A percentile compares a stretch with the other conserved stretches of the same genome.
Evolutionary conservation across 2,329 filamentous ascomycete species (phyloP).

Genomic region (Ophiostoma perfectum): DNA sequence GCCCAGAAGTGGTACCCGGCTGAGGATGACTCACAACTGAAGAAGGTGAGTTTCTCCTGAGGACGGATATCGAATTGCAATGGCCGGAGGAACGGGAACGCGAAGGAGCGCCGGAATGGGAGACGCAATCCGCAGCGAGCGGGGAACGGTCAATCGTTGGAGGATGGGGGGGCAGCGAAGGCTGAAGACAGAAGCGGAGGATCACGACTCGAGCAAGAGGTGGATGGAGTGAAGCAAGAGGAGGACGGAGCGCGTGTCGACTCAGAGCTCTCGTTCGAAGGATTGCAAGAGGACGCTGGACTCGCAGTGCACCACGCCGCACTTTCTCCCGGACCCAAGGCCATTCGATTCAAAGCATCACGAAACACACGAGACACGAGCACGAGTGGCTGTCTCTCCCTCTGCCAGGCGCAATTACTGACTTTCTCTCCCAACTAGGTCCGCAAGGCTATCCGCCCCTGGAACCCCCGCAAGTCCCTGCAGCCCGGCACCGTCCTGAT

Average conservation of each 20-base stretch:
- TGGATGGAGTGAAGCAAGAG: not conserved
- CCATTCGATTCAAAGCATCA: not conserved
- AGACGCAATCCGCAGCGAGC: not conserved
- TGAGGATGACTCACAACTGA: constrained; percentile 80
- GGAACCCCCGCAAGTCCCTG: constrained; percentile 82
- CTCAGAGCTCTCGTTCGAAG: no score
- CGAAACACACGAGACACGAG: not conserved
- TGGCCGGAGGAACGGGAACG: not conserved
- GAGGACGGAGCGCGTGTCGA: no score
- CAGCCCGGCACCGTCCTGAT: constrained; percentile 95
- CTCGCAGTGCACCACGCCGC: not conserved
- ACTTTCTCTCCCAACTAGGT: constrained; percentile 52
- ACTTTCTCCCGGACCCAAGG: not conserved
- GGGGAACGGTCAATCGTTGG: not conserved
- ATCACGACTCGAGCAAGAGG: not conserved
- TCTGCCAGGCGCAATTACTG: constrained; percentile 24
- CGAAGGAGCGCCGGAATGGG: not conserved
- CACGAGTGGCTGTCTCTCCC: not conserved
- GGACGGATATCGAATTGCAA: not conserved
- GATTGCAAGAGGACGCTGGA: no score
- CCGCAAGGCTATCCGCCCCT: constrained; percentile 87
- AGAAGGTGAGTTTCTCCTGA: constrained; percentile 71
- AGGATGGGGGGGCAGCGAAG: not conserved
- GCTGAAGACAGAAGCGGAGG: not conserved
- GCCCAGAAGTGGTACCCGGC: constrained; percentile 99